phyloP scores from a whole-genome alignment of 306 rosid species.

The Senna siamea region DNA sequence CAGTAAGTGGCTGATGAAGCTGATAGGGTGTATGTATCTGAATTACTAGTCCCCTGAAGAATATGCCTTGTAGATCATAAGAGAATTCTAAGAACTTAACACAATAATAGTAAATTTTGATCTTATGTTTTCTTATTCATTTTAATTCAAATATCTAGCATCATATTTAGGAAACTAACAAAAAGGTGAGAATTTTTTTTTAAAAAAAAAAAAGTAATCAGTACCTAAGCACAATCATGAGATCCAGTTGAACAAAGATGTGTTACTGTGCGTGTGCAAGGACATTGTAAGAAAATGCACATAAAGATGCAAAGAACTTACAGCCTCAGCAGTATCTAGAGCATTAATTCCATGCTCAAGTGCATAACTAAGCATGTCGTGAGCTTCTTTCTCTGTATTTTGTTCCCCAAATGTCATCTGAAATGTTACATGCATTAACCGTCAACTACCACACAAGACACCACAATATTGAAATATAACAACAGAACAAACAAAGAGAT shows the following conservation, averaged over 20 bases:
- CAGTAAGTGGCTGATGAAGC: slow-evolving; percentile 3
- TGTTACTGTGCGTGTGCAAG: background rate
- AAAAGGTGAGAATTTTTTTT: background rate
- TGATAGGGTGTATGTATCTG: slow-evolving; percentile 6
- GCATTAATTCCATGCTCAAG: slow-evolving; percentile 73
- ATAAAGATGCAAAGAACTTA: slow-evolving; percentile 43
- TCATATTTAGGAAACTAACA: slow-evolving; percentile 9
- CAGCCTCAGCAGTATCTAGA: slow-evolving; percentile 81
- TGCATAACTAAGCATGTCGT: slow-evolving; percentile 73
- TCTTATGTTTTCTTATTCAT: background rate
- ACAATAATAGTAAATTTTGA: background rate
- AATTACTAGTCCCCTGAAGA: slow-evolving; percentile 23
- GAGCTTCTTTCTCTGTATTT: slow-evolving; percentile 87
- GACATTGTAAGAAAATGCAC: slow-evolving; percentile 28
- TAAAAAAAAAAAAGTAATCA: background rate
- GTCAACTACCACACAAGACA: background rate
- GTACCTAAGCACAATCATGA: slow-evolving; percentile 8
- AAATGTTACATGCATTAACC: slow-evolving; percentile 32
- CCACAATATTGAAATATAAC: background rate
- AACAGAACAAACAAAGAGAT: background rate
- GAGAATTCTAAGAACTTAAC: background rate
- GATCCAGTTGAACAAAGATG: background rate
- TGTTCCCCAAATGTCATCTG: slow-evolving; percentile 94
- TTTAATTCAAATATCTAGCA: background rate
- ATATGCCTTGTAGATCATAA: background rate